A percentile compares a stretch with the other conserved stretches of the same genome.
Conservation (phyloP, 2,329 filamentous ascomycete genomes). For the Dactylellina haptotyla region DNA sequence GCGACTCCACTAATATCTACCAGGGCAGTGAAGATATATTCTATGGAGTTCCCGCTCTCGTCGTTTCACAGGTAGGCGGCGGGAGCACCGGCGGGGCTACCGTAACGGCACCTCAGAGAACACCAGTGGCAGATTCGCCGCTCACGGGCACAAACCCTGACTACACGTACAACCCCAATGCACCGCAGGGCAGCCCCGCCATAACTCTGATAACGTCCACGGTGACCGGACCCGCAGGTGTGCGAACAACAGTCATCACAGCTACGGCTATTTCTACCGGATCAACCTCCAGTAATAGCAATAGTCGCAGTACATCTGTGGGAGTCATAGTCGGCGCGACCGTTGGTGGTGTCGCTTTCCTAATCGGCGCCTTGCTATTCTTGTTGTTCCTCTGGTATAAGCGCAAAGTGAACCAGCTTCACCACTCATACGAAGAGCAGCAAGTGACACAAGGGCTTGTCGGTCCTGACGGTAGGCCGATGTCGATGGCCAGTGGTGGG, state of each 20-base stretch:
- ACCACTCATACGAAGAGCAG: conserved; percentile 55
- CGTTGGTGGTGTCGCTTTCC: conserved; percentile 60
- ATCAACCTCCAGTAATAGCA: conserved; percentile 57
- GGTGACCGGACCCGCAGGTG: conserved; percentile 62
- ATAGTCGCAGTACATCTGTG: conserved; percentile 62
- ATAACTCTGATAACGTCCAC: conserved; percentile 57
- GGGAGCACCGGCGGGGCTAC: conserved; percentile 75
- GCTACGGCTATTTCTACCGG: conserved; percentile 62
- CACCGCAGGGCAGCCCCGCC: not conserved
- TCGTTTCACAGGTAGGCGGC: conserved; percentile 76
- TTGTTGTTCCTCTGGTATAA: conserved; percentile 72
- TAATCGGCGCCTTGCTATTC: conserved; percentile 74
- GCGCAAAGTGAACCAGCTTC: conserved; percentile 56
- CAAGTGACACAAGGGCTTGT: conserved; percentile 44
- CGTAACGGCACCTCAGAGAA: conserved; percentile 70
- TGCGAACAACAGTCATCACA: conserved; percentile 61
- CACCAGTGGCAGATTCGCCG: conserved; percentile 73
- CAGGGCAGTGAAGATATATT: conserved; percentile 68
- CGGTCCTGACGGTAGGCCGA: conserved; percentile 58
- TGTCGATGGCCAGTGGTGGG: conserved; percentile 57
- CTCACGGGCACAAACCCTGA: conserved; percentile 75
- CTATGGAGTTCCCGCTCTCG: conserved; percentile 75
- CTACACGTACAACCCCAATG: conserved; percentile 65
- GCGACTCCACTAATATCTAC: conserved; percentile 65
- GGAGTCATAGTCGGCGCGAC: conserved; percentile 68